Evolutionary conservation across 2,329 filamentous ascomycete genomes (phyloP), one percentile per base, ranked within the genome.

Genomic region (Stagonosporopsis chrysanthemi): DNA sequence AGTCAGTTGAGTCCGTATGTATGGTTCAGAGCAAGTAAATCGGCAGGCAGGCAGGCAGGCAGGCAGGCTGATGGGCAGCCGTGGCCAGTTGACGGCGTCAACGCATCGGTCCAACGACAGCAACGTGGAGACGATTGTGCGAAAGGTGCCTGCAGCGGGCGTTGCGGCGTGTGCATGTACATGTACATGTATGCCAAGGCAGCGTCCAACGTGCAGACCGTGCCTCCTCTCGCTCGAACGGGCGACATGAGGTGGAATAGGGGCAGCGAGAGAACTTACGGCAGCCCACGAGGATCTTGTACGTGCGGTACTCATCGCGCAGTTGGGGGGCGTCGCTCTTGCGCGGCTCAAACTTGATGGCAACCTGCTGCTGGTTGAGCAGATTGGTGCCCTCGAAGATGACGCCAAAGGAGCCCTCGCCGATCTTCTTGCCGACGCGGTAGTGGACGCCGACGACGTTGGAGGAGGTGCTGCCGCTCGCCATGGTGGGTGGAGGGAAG

Each of bases 391-490:
- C 95, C 80, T 98, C 95, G 75, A 98, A 98, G 76, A 98, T 97
- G 70, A 98, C 95, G 83, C 94, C 94, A 75, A 98, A 98, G 36
- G 92, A 97, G 65, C 94, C 94, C 86, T 98, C 95, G 78, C 95
- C 95, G 70, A 99, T 98, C 84, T 99, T 99, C 87, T 98, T 98
- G 72, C 95, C 95, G 67, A 99, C 95, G 67, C 95, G 87, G 80
- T 99, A 99, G 82, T 99, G 95, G 68, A 99, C 95, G 76, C 95
- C 95, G 73, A 98, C 95, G 68, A 99, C 95, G 80, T 98, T 98
- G 61, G 92, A 97, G 63, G 91, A 95, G 59, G 90, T 92, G 64
- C 90, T 94, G 62, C 91, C 88, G 90, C 91, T 93, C 57, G 91
- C 88, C 91, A 95, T 95, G 76, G 72, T 67, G 60, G 55, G 44